A percentile compares a stretch with the other conserved stretches of the same genome.
Conservation (phyloP, 2,329 filamentous ascomycete genomes). For the Sordariomycetes sp. region DNA sequence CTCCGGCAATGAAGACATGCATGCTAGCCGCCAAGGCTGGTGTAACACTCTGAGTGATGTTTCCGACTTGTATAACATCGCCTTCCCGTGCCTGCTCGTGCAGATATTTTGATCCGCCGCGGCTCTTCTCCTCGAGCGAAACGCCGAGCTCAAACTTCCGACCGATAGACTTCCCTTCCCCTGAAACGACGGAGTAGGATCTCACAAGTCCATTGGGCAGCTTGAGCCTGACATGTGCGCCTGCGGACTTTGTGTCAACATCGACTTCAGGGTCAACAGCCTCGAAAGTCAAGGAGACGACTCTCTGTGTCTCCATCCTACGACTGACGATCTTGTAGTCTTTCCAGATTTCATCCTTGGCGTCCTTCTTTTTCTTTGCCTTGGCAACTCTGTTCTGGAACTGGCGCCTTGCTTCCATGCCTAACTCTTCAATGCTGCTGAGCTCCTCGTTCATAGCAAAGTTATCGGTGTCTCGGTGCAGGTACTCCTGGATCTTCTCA, state of each 20-base stretch:
- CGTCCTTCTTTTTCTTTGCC: slow-evolving; percentile 19
- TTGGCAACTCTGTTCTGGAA: slow-evolving; percentile 45
- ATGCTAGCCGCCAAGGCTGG: slow-evolving; percentile 37
- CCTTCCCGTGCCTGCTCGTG: slow-evolving; percentile 38
- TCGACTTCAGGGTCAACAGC: slow-evolving; percentile 24
- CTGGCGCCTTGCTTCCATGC: slow-evolving; percentile 33
- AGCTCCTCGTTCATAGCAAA: slow-evolving; percentile 42
- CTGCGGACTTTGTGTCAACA: slow-evolving; percentile 25
- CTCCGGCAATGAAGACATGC: slow-evolving; percentile 55
- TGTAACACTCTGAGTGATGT: slow-evolving; percentile 39
- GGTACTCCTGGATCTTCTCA: slow-evolving; percentile 51
- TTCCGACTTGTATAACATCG: slow-evolving; percentile 39
- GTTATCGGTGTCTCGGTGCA: slow-evolving; percentile 45
- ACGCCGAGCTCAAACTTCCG: slow-evolving; percentile 48
- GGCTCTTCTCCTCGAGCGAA: slow-evolving; percentile 41
- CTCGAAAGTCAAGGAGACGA: slow-evolving; percentile 44
- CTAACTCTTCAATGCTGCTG: slow-evolving; percentile 38
- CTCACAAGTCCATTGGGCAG: slow-evolving; percentile 47
- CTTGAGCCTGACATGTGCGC: slow-evolving; percentile 47
- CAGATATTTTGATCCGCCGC: slow-evolving; percentile 53
- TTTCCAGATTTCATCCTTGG: slow-evolving; percentile 28
- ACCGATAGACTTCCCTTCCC: slow-evolving; percentile 12
- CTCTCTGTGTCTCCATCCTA: slow-evolving; percentile 36
- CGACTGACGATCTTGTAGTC: slow-evolving; percentile 40
- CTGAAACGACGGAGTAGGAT: slow-evolving; percentile 49